Evolutionary conservation across 1,139 yeast genomes (phyloP), one percentile per base, ranked within the genome.

Genomic region (Dujonia santamariae): DNA sequence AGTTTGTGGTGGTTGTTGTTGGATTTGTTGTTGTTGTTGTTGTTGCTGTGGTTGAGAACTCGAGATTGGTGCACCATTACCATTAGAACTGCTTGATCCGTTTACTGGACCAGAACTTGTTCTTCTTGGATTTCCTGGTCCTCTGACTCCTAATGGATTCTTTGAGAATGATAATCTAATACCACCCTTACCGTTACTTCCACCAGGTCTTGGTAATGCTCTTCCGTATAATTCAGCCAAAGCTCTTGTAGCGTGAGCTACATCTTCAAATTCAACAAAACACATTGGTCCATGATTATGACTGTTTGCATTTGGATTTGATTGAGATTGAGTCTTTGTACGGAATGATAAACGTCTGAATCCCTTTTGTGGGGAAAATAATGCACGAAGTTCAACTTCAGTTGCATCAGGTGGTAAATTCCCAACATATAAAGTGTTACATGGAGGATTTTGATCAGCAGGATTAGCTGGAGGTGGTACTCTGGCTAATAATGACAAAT

Each of bases 391-490:
- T 59, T 92, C 98, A 40, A 85, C 85, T 55, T 92, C 98, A 3
- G 95, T 82, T 3, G 97, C 95, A 65, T 92, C 97, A 8, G 96
- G 96, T 3, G 98, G 98, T 49, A 92, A 72, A 56, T 92, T 92
- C 16, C 98, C 98, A 34, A 92, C 98, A 51, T 92, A 92, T 38
- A 92, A 68, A 0, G 98, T 92, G 57, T 92, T 92, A 64, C 98
- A 92, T 6, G 98, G 98, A 7, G 98, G 98, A 53, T 92, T 92
- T 61, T 92, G 98, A 60, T 92, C 98, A 3, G 98, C 98, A 1
- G 98, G 98, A 50, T 92, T 92, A 2, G 96, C 96, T 3, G 97
- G 97, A 1, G 97, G 96, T 24, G 96, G 90, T 17, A 90, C 87
- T 42, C 86, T 63, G 0, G 90, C 87, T 32, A 84, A 61, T 32